phyloP scores from a whole-genome alignment of 495 filamentous ascomycete species.

The Tuber melanosporum region DNA sequence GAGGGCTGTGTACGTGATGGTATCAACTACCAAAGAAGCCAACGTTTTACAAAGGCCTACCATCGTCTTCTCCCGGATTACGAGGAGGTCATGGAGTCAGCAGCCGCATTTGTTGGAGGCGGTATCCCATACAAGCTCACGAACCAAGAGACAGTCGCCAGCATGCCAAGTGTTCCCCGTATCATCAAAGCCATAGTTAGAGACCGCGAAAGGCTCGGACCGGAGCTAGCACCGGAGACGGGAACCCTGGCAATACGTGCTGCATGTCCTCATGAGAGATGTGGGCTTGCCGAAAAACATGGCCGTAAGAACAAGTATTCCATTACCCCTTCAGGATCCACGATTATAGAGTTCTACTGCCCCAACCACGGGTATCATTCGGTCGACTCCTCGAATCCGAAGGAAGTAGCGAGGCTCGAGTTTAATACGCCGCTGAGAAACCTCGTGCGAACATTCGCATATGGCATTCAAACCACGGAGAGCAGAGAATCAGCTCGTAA shows the following conservation, averaged over 20 bases:
- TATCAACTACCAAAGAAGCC: conserved; percentile 38
- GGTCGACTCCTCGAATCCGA: conserved; percentile 14
- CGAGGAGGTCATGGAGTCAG: conserved; percentile 21
- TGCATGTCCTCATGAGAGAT: conserved; percentile 32
- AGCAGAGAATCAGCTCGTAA: conserved; percentile 2
- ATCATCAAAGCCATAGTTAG: conserved; percentile 26
- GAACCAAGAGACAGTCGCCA: conserved; percentile 28
- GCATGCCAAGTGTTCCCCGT: conserved; percentile 20
- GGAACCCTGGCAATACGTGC: conserved; percentile 37
- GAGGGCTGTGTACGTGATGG: conserved; percentile 22
- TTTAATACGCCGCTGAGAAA: conserved; percentile 39
- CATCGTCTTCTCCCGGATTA: conserved; percentile 18
- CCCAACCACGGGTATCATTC: conserved; percentile 25
- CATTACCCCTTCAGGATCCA: not conserved
- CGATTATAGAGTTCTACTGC: conserved; percentile 28
- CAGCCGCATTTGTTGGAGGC: conserved; percentile 26
- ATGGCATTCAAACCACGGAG: conserved; percentile 4
- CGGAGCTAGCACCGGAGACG: conserved; percentile 38
- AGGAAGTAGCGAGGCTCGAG: conserved; percentile 32
- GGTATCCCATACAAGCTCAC: conserved; percentile 22
- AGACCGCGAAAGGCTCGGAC: conserved; percentile 22
- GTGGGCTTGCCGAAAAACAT: conserved; percentile 39
- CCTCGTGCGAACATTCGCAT: conserved; percentile 20
- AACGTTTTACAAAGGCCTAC: conserved; percentile 18
- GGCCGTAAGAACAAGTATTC: conserved; percentile 33